Conservation (phyloP, 2,329 filamentous ascomycete genomes). For the Aspergillus amoenus region DNA sequence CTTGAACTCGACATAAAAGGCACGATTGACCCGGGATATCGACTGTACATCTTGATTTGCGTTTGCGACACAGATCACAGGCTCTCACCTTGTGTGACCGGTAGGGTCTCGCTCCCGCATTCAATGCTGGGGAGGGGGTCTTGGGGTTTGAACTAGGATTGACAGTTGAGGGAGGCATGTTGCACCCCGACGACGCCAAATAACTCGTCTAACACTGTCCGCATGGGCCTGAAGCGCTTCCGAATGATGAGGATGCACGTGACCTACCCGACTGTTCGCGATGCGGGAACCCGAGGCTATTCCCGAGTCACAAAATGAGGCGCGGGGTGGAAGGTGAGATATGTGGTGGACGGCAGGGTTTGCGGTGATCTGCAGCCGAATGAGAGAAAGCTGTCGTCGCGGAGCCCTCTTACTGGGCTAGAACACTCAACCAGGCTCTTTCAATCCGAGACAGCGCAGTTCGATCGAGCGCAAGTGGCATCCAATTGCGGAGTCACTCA, state of each 20-base stretch:
- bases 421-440: conserved; percentile 5
- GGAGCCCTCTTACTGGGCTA: not conserved
- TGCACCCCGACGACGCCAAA: conserved; percentile 17
- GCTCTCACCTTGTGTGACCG: conserved; percentile 62
- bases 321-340: not conserved
- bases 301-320: not conserved
- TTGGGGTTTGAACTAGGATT: conserved; percentile 33
- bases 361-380: conserved; percentile 4
- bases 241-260: not conserved
- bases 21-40: conserved; percentile 55
- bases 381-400: not conserved
- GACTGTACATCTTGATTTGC: conserved; percentile 62
- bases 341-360: not conserved
- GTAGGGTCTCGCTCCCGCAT: conserved; percentile 54
- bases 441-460: not conserved
- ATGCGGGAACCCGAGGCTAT: not conserved
- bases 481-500: conserved; percentile 9
- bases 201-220: not conserved
- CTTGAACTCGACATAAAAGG: conserved; percentile 58
- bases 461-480: conserved; percentile 2
- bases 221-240: not conserved
- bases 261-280: not conserved
- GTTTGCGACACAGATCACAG: conserved; percentile 59
- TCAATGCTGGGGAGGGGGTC: conserved; percentile 36
- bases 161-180: conserved; percentile 33